Evolutionary conservation across 148 eudicot species (phyloP).

Genomic region (Rhododendron ovatum): DNA sequence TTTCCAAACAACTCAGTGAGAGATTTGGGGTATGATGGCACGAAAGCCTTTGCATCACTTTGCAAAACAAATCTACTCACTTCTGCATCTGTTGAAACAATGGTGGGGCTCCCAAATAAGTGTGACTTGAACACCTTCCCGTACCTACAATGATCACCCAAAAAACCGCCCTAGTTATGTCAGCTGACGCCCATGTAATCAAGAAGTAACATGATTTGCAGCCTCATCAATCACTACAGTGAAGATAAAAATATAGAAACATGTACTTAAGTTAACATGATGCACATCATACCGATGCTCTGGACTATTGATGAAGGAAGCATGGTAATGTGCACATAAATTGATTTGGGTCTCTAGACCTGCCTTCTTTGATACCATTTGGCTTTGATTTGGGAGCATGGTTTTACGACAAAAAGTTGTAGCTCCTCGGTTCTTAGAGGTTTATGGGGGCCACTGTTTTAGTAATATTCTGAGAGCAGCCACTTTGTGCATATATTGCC

Average conservation of each 20-base stretch:
- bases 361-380: too few species aligned
- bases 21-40: conserved; percentile 88
- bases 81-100: conserved; percentile 86
- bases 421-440: too few species aligned
- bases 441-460: too few species aligned
- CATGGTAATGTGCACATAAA: too few species aligned
- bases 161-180: background rate
- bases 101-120: conserved; percentile 75
- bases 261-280: background rate
- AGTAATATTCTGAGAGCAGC: too few species aligned
- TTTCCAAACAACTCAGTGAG: conserved; percentile 79
- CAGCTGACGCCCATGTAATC: background rate
- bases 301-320: too few species aligned
- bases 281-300: too few species aligned
- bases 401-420: too few species aligned
- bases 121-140: conserved; percentile 90
- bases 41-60: conserved; percentile 66
- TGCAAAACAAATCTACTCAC: conserved; percentile 69
- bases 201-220: background rate
- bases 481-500: too few species aligned
- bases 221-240: background rate
- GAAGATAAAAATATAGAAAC: background rate
- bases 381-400: too few species aligned
- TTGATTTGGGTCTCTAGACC: too few species aligned
- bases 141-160: conserved; percentile 36